Evolutionary conservation across 495 filamentous ascomycete species (phyloP), one percentile per base, ranked within the genome.

Genomic region (Choiromyces venosus): DNA sequence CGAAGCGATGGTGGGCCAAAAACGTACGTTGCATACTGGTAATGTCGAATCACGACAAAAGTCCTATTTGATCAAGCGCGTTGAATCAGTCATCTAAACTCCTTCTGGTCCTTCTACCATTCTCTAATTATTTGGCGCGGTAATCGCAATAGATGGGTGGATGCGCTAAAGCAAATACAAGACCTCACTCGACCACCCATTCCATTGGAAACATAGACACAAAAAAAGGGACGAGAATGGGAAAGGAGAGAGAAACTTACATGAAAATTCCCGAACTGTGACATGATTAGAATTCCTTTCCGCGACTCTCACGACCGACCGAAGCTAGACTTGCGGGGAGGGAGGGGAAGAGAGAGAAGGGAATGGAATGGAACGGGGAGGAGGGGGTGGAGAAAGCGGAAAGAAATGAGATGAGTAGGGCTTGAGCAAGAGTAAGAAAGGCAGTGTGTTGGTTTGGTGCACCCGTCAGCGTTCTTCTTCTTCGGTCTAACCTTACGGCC

Each of bases 1-100:
- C 25, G 36, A 33, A 29, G 35, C 16, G 77, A 65, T 46, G 70
- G 73, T 67, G 71, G 42, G 46, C 71, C 56, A 64, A 74, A 75
- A 71, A 89, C 94, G 75, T 88, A 98, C 94, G 87, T 97, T 97
- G 88, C 94, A 97, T 76, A 97, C 88, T 75, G 95, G 95, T 80
- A 99, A 86, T 75, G 94, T 97, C 75, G 93, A 93, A 85, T 97
- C 93, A 79, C 91, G 91, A 89, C 95, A 99, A 82, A 99, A 97
- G 84, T 95, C 85, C 92, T 96, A 79, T 82, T 74, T 68, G 42
- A 76, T 75, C 70, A 37, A 67, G 66, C 66, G 35, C 66, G 66
- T 37, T 61, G 52, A 61, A 61, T 61, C 52, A 61, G 52, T 35
- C 68, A 70, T 38, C 39, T 38, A 70, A 38, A 38, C n/a, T 44